Evolutionary conservation across 768 basidiomycete species (phyloP).

Genomic region (Lactarius trivialis): DNA sequence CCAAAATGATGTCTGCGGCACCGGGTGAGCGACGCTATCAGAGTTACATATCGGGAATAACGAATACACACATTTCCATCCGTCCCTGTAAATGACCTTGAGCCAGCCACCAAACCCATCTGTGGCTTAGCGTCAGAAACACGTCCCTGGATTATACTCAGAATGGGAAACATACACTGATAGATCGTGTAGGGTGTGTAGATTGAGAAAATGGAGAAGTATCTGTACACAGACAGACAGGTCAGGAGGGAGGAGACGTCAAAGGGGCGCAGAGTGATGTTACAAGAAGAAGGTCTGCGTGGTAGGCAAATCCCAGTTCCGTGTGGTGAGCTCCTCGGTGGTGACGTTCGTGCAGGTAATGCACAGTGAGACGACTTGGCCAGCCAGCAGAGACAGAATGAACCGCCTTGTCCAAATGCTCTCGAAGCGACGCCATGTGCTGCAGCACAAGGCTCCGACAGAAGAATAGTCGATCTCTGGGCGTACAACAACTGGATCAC

Average conservation of each 20-base stretch:
- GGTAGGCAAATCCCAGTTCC: constrained; percentile 70
- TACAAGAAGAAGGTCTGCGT: constrained; percentile 83
- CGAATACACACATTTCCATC: constrained; percentile 72
- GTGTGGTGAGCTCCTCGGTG: constrained; percentile 64
- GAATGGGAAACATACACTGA: constrained; percentile 47
- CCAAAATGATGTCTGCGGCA: constrained; percentile 65
- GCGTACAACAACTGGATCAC: constrained; percentile 26
- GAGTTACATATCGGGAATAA: not conserved
- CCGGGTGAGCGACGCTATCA: not conserved
- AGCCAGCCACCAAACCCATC: constrained; percentile 84
- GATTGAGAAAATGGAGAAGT: constrained; percentile 64
- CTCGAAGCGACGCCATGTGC: constrained; percentile 52
- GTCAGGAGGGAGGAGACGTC: not conserved
- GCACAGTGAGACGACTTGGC: constrained; percentile 79
- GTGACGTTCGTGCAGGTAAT: constrained; percentile 87
- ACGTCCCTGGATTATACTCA: not conserved
- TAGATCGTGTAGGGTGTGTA: constrained; percentile 92
- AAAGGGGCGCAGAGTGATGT: constrained; percentile 27
- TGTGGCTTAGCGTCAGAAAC: constrained; percentile 27
- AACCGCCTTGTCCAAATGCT: constrained; percentile 79
- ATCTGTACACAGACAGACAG: constrained; percentile 39
- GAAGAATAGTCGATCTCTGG: constrained; percentile 68
- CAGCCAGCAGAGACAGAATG: constrained; percentile 60
- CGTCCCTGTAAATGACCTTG: constrained; percentile 63
- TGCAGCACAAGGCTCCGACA: constrained; percentile 43